Percentiles rank a stretch among this genome's conserved stretches.
Conservation (phyloP, 768 basidiomycete species). For the Psilocybe cyanescens region DNA sequence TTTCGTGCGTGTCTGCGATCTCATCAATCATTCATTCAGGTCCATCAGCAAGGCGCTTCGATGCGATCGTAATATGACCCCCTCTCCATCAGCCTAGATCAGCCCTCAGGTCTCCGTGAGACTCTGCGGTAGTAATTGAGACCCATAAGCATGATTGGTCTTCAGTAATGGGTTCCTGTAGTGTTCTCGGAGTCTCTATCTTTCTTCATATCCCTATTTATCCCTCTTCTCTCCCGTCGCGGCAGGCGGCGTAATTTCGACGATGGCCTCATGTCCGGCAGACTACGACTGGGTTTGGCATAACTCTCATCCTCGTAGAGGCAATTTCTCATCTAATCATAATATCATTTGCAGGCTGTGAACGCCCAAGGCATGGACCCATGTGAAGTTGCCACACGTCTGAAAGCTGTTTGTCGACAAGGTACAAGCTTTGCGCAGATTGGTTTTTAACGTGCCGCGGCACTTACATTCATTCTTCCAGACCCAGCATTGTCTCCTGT, state of each 20-base stretch:
- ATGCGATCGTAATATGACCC: neutral
- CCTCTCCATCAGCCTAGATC: neutral
- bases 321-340: neutral
- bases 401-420: conserved; percentile 7
- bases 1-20: neutral
- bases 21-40: neutral
- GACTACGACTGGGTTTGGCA: conserved; percentile 8
- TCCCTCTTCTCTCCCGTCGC: neutral
- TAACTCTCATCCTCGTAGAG: neutral
- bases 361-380: conserved; percentile 17
- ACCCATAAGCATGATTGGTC: neutral
- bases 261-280: conserved; percentile 10
- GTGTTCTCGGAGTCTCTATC: neutral
- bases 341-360: conserved; percentile 10
- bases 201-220: neutral
- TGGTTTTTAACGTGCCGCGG: neutral
- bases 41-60: neutral
- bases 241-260: neutral
- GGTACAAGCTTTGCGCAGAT: neutral
- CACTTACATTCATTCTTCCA: neutral
- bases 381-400: conserved; percentile 15
- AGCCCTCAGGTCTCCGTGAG: neutral
- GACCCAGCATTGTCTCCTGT: conserved; percentile 2
- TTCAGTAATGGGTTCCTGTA: neutral
- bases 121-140: neutral